These are phyloP conservation scores for Russula griseocarnosa DNA, from an alignment of 768 basidiomycete genomes.

Conservation along the genomic window DNA sequence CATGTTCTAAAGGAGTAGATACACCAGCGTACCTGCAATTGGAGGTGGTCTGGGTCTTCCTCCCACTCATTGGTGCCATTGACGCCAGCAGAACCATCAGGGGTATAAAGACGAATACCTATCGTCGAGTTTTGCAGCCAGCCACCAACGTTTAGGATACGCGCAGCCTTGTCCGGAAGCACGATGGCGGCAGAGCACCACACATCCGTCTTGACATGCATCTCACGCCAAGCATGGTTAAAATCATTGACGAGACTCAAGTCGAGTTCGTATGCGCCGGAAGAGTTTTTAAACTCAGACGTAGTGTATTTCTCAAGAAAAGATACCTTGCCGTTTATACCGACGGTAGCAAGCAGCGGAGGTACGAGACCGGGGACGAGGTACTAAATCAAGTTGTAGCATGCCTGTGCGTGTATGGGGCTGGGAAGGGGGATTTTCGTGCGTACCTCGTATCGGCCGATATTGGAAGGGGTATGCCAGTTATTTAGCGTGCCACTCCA, in stretches of 20 bases:
- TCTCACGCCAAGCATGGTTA: slow-evolving; percentile 61
- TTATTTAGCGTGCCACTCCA: slow-evolving; percentile 43
- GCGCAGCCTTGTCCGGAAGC: slow-evolving; percentile 67
- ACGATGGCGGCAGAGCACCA: slow-evolving; percentile 74
- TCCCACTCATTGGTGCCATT: slow-evolving; percentile 80
- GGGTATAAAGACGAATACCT: slow-evolving; percentile 69
- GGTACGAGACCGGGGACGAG: slow-evolving; percentile 60
- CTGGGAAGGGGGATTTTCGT: neutral
- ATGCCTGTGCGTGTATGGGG: neutral
- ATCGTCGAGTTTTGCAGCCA: slow-evolving; percentile 71
- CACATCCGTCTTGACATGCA: slow-evolving; percentile 74
- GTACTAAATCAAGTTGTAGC: slow-evolving; percentile 33
- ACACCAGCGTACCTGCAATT: slow-evolving; percentile 51
- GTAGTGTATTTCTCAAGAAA: slow-evolving; percentile 76
- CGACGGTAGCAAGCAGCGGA: slow-evolving; percentile 69
- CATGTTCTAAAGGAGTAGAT: neutral
- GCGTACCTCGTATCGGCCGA: slow-evolving; percentile 65
- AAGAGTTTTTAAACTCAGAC: slow-evolving; percentile 56
- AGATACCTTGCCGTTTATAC: slow-evolving; percentile 76
- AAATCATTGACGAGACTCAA: slow-evolving; percentile 48
- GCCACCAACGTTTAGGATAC: slow-evolving; percentile 63
- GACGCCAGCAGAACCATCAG: slow-evolving; percentile 60
- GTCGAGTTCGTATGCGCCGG: slow-evolving; percentile 78
- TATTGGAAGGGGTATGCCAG: slow-evolving; percentile 65
- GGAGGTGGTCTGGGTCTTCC: slow-evolving; percentile 55